Evolutionary conservation across 345 rosid genomes (phyloP).

Genomic region (Arabidopsis thaliana): TAIR10.1 NC_003076.8:25080501-25081000

Average conservation of each 20-base stretch:
- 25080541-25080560: conserved; percentile 44
- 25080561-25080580: conserved; percentile 60
- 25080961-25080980: conserved; percentile 25
- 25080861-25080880: background rate
- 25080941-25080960: conserved; percentile 30
- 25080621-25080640: background rate
- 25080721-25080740: conserved; percentile 83
- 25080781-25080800: conserved; percentile 93
- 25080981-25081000: conserved; percentile 40
- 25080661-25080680: background rate
- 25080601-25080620: background rate
- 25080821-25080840: conserved; percentile 90
- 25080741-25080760: conserved; percentile 97
- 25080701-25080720: background rate
- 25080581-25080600: conserved; percentile 32
- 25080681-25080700: background rate
- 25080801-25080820: conserved; percentile 99
- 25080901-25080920: conserved; percentile 3
- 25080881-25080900: background rate
- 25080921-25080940: background rate
- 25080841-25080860: conserved; percentile 97
- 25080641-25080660: conserved; percentile 17
- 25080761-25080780: conserved; percentile 97
- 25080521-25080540: conserved; percentile 39
- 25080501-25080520: conserved; percentile 26